Evolutionary conservation across 495 filamentous ascomycete species (phyloP).

Genomic region (Pseudoneurospora amorphoporcata): DNA sequence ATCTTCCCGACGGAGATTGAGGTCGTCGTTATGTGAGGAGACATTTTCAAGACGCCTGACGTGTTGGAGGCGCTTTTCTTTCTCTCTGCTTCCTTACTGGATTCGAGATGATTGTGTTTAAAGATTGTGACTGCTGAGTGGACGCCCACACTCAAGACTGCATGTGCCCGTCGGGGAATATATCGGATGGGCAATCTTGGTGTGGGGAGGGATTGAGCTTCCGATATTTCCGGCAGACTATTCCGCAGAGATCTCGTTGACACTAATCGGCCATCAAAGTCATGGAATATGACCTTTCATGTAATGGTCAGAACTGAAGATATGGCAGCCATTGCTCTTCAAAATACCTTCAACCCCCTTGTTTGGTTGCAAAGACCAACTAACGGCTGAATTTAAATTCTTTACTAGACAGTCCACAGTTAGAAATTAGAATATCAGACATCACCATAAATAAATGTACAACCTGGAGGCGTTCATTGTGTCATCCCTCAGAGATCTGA

Average conservation of each 20-base stretch:
- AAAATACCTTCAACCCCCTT: too few species aligned
- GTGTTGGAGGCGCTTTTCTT: too few species aligned
- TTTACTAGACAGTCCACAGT: too few species aligned
- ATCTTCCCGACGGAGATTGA: background rate
- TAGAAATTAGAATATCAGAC: too few species aligned
- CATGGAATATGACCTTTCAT: background rate
- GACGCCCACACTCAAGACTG: background rate
- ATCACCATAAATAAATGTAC: background rate
- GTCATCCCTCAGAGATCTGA: background rate
- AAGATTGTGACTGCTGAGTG: background rate
- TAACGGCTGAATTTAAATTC: too few species aligned
- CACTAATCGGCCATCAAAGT: background rate
- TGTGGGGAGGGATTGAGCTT: background rate
- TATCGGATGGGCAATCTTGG: background rate
- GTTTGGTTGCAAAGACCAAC: too few species aligned
- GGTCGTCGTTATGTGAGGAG: background rate
- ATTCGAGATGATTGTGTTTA: background rate
- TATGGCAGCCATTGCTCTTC: background rate
- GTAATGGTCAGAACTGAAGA: background rate
- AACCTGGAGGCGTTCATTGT: background rate
- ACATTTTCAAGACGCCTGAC: too few species aligned
- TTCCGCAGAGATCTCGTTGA: background rate
- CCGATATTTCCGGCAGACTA: background rate
- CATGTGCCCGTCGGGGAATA: background rate
- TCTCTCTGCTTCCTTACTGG: too few species aligned